phyloP scores from a whole-genome alignment of 2,329 filamentous ascomycete species.

The Pezicula rhizophila region DNA sequence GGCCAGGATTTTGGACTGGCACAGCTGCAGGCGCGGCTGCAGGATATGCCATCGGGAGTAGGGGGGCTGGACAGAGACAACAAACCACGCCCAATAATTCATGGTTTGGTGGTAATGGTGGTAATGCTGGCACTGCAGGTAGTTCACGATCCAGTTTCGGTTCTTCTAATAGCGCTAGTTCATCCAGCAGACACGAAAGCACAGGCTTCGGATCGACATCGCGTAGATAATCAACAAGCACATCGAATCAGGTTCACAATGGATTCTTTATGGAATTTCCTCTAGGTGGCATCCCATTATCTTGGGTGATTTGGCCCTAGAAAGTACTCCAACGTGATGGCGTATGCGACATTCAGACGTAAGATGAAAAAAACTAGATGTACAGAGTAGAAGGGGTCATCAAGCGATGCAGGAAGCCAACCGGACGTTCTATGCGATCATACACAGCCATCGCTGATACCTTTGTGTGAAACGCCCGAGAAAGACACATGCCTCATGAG shows the following conservation, averaged over 20 bases:
- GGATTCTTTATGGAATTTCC: slow-evolving; percentile 4
- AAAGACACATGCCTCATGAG: not conserved
- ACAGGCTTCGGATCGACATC: slow-evolving; percentile 69
- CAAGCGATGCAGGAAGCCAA: slow-evolving; percentile 10
- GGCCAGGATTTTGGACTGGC: slow-evolving; percentile 67
- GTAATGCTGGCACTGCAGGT: slow-evolving; percentile 18
- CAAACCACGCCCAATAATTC: slow-evolving; percentile 14
- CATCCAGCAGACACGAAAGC: slow-evolving; percentile 53
- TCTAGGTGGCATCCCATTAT: slow-evolving; percentile 13
- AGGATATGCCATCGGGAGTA: slow-evolving; percentile 55
- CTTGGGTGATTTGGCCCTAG: not conserved
- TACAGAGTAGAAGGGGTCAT: slow-evolving; percentile 17
- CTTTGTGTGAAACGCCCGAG: not conserved
- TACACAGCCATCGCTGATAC: slow-evolving; percentile 18
- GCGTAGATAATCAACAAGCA: slow-evolving; percentile 38
- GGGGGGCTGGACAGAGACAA: slow-evolving; percentile 31
- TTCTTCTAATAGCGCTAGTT: slow-evolving; percentile 33
- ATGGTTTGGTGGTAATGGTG: slow-evolving; percentile 18
- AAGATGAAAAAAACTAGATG: slow-evolving; percentile 15
- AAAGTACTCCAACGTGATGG: not conserved
- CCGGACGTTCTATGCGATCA: slow-evolving; percentile 22
- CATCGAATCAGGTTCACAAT: slow-evolving; percentile 3
- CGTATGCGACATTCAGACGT: not conserved
- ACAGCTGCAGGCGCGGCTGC: slow-evolving; percentile 61
- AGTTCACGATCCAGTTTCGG: slow-evolving; percentile 30